Conservation (phyloP, 1,284 basidiomycete species). For the Rhodotorula glutinis region DNA sequence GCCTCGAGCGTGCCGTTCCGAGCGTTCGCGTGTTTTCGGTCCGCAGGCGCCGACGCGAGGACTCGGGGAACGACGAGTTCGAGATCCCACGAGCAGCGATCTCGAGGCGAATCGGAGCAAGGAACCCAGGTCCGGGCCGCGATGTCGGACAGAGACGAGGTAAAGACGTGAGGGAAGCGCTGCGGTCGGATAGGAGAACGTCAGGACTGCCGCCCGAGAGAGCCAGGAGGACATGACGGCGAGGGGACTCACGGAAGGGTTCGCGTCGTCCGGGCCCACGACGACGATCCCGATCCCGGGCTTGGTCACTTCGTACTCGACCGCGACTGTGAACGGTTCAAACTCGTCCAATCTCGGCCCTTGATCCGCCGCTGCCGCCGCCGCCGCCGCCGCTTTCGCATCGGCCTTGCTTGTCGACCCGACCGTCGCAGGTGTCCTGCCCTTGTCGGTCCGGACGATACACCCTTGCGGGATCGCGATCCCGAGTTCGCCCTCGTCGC, state of each 20-base stretch:
- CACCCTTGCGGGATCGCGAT: slow-evolving; percentile 76
- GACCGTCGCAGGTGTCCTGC: slow-evolving; percentile 3
- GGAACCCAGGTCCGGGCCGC: slow-evolving; percentile 95
- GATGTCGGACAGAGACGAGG: slow-evolving; percentile 81
- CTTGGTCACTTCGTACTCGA: slow-evolving; percentile 74
- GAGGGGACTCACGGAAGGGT: slow-evolving; percentile 70
- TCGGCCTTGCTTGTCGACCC: slow-evolving; percentile 1
- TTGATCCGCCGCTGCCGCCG: neutral
- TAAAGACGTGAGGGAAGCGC: slow-evolving; percentile 90
- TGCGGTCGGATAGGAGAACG: slow-evolving; percentile 45
- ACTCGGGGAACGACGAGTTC: slow-evolving; percentile 90
- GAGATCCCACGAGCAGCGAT: slow-evolving; percentile 97
- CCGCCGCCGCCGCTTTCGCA: neutral
- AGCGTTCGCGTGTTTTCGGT: neutral
- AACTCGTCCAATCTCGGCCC: slow-evolving; percentile 57
- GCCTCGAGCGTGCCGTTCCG: slow-evolving; percentile 7
- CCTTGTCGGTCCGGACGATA: slow-evolving; percentile 23
- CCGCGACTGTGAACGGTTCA: slow-evolving; percentile 68
- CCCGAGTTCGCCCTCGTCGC: slow-evolving; percentile 88
- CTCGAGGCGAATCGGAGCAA: slow-evolving; percentile 92
- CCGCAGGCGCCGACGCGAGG: slow-evolving; percentile 54
- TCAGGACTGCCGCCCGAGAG: neutral
- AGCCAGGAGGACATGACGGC: neutral
- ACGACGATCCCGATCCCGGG: slow-evolving; percentile 85
- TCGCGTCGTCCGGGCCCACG: slow-evolving; percentile 70